A percentile compares a stretch with the other conserved stretches of the same genome.
Evolutionary conservation across 1,139 yeast genomes (phyloP).

Genomic region (Yamadazyma spencermartinsiae): DNA sequence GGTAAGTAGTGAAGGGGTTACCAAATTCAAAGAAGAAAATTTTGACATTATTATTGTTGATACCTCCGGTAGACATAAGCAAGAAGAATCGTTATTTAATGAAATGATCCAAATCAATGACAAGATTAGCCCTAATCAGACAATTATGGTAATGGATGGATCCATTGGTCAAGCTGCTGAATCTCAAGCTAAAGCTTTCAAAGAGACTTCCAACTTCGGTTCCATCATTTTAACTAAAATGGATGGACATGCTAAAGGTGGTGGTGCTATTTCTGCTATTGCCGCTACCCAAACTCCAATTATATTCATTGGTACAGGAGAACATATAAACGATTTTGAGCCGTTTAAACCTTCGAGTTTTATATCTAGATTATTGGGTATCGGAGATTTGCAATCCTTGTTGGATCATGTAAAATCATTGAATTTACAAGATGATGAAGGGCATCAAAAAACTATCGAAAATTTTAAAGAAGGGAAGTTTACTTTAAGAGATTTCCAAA

Average conservation of each 20-base stretch:
- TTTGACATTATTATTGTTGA: conserved; percentile 95
- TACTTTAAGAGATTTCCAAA: conserved; percentile 87
- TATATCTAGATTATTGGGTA: conserved; percentile 85
- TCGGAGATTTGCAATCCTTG: conserved; percentile 92
- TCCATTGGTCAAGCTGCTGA: conserved; percentile 99
- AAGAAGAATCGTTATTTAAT: conserved; percentile 85
- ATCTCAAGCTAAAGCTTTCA: conserved; percentile 90
- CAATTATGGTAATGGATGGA: conserved; percentile 97
- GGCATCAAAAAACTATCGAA: conserved; percentile 86
- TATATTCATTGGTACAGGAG: conserved; percentile 97
- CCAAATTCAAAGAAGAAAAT: conserved; percentile 84
- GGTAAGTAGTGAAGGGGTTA: conserved; percentile 90
- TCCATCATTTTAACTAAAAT: conserved; percentile 92
- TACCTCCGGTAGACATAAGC: conserved; percentile 97
- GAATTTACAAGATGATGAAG: conserved; percentile 67
- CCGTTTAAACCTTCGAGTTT: conserved; percentile 88
- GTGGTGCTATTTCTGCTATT: conserved; percentile 98
- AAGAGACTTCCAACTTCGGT: conserved; percentile 90
- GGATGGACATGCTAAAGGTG: conserved; percentile 99
- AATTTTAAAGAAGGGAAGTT: conserved; percentile 94
- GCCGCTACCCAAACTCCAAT: conserved; percentile 98
- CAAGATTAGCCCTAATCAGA: conserved; percentile 86
- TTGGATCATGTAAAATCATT: conserved; percentile 92
- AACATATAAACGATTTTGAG: conserved; percentile 91
- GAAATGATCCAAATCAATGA: conserved; percentile 94